Conservation (phyloP, 2,329 filamentous ascomycete genomes). For the Fusarium xylarioides region DNA sequence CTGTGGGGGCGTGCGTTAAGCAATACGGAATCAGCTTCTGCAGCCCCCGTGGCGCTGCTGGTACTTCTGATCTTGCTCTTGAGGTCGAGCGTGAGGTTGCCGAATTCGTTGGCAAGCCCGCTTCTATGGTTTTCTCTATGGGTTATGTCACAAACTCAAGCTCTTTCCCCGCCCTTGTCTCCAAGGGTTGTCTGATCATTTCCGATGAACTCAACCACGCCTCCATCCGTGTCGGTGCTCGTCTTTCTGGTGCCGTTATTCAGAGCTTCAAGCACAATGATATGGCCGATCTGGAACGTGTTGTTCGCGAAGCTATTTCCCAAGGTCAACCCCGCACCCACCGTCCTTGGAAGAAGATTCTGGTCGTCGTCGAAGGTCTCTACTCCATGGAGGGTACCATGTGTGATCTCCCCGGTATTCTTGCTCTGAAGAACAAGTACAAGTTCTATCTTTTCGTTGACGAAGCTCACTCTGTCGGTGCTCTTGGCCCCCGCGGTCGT, state of each 20-base stretch:
- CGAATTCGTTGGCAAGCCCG: conserved; percentile 90
- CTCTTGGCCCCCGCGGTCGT: conserved; percentile 85
- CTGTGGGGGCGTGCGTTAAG: conserved; percentile 84
- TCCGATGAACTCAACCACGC: conserved; percentile 98
- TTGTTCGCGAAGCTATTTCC: conserved; percentile 90
- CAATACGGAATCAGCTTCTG: conserved; percentile 86
- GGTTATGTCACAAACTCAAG: conserved; percentile 96
- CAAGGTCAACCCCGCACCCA: conserved; percentile 98
- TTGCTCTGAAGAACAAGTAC: conserved; percentile 91
- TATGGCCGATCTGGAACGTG: conserved; percentile 84
- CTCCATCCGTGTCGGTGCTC: conserved; percentile 93
- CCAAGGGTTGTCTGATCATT: conserved; percentile 92
- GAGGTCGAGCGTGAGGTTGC: conserved; percentile 93
- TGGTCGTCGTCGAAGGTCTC: conserved; percentile 94
- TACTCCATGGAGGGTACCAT: conserved; percentile 99
- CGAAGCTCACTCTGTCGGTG: conserved; percentile 95
- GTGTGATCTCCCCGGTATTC: conserved; percentile 92
- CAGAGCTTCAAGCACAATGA: conserved; percentile 98
- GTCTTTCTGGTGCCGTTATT: conserved; percentile 94
- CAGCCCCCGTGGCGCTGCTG: conserved; percentile 83
- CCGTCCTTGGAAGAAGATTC: conserved; percentile 98
- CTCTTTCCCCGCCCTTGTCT: conserved; percentile 89
- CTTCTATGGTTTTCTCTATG: conserved; percentile 98
- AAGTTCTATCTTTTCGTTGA: conserved; percentile 97
- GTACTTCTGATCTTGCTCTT: conserved; percentile 85